Evolutionary conservation across 805 yeast species (phyloP), one percentile per base, ranked within the genome.

Genomic region (Wickerhamiella hasegawae): DNA sequence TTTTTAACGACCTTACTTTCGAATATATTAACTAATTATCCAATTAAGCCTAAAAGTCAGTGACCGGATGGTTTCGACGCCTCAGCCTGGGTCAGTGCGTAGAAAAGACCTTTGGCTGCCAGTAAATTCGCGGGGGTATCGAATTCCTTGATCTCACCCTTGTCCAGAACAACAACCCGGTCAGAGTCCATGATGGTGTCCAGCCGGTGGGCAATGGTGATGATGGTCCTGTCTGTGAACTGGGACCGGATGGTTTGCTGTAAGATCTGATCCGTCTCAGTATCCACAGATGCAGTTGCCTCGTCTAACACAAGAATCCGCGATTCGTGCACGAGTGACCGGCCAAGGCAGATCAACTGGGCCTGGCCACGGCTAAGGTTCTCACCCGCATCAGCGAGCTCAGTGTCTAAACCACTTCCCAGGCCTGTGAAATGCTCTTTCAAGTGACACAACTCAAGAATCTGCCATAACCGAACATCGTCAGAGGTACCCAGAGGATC

Each of bases 311-410:
- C 62, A 42, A 81, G 60, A 5, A 81, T 70, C 44, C 65, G 73
- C 0, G 85, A 70, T 16, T 69, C 68, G 35, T 71, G 71, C 42
- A 82, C 57, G 27, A 82, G 60, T 1, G 87, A 85, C 40, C 93
- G 63, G 0, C 87, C 82, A 31, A 82, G 59, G 51, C 90, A 79
- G 49, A 82, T 60, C 39, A 81, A 59, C 53, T 81, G 94, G 45
- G 80, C 67, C 57, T 82, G 92, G 11, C 94, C 94, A 21, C 75
- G 72, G 5, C 92, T 79, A 37, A 82, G 57, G 49, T 81, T 82
- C 9, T 73, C 57, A n/a, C 93, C 94, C 35, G 77, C 73, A 49
- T 79, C 92, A 19, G 63, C 57, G 14, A 77, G 58, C 31, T 64
- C 45, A 11, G 65, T 59, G 17, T 63, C 66, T 36, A 76, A 59